Evolutionary conservation across 139 green algal species (phyloP).

Genomic region (Coccomyxa sp.): DNA sequence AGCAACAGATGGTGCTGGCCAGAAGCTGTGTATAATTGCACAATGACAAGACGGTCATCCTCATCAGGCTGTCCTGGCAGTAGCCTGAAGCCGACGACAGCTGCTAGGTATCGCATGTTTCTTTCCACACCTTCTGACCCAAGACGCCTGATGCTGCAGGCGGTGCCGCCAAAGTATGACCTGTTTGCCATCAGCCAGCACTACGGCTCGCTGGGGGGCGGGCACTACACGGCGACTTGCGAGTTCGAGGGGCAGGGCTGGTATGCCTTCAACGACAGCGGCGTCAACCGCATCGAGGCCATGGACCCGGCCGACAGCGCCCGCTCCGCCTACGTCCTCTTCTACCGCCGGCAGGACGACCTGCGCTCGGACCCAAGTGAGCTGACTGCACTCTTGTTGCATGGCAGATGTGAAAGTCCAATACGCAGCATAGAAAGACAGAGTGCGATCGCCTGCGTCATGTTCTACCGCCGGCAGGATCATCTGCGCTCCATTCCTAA

Average conservation of each 20-base stretch:
- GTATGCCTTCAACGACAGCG: slow-evolving; percentile 88
- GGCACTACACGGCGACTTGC: slow-evolving; percentile 94
- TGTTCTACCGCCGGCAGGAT: not conserved
- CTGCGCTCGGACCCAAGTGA: slow-evolving; percentile 26
- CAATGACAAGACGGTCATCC: not conserved
- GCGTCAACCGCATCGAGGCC: slow-evolving; percentile 28
- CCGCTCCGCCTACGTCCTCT: slow-evolving; percentile 88
- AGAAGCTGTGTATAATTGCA: not conserved
- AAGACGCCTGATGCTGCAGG: too few relatives aligned
- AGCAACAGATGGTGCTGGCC: not conserved
- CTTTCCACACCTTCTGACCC: not conserved
- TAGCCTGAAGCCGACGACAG: not conserved
- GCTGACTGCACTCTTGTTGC: not conserved
- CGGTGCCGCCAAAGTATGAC: slow-evolving; percentile 69
- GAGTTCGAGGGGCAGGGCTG: slow-evolving; percentile 48
- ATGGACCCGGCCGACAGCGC: slow-evolving; percentile 27
- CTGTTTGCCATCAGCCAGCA: slow-evolving; percentile 93
- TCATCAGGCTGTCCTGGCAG: not conserved
- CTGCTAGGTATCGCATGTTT: not conserved
- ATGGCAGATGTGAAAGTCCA: not conserved
- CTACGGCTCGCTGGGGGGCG: slow-evolving; percentile 85
- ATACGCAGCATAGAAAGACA: too few relatives aligned
- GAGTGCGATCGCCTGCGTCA: too few relatives aligned
- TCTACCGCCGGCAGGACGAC: slow-evolving; percentile 70
- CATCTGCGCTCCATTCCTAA: not conserved